These are phyloP conservation scores for Erodium texanum DNA, from an alignment of 441 rosid genomes.

Conservation along the genomic window DNA sequence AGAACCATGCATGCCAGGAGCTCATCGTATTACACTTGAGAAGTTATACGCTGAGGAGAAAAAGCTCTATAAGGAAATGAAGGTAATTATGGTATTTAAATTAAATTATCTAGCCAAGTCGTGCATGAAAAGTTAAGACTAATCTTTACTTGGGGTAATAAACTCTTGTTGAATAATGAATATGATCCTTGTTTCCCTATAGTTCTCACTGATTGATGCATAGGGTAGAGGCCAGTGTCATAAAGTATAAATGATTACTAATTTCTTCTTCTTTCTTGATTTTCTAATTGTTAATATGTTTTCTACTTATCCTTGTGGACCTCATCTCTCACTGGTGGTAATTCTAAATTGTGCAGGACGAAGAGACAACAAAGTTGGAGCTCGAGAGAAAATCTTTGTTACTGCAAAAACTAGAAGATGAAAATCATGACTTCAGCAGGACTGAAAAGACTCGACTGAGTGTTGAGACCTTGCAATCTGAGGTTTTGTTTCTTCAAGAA, in stretches of 20 bases:
- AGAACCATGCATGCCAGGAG: constrained; percentile 82
- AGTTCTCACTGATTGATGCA: neutral
- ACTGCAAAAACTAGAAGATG: constrained; percentile 65
- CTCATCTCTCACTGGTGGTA: neutral
- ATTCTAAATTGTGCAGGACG: constrained; percentile 43
- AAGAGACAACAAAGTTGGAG: constrained; percentile 66
- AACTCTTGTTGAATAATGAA: neutral
- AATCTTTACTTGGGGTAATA: neutral
- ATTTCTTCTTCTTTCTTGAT: neutral
- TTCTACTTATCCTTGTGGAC: neutral
- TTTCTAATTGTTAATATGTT: neutral
- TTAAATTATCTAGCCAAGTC: constrained; percentile 13
- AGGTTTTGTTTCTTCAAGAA: constrained; percentile 40
- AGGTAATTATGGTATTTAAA: constrained; percentile 32
- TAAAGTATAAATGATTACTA: neutral
- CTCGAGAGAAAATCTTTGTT: constrained; percentile 51
- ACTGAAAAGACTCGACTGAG: constrained; percentile 48
- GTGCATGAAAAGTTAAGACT: constrained; percentile 5
- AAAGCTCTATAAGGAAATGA: constrained; percentile 70
- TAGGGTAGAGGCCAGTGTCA: neutral
- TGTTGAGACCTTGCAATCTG: constrained; percentile 54
- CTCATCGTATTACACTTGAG: constrained; percentile 71
- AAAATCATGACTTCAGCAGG: constrained; percentile 46
- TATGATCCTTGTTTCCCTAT: neutral
- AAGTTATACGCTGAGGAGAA: constrained; percentile 69